phyloP scores from a whole-genome alignment of 1,139 yeast genomes.

The Keqinozyma sinolaborantium region DNA sequence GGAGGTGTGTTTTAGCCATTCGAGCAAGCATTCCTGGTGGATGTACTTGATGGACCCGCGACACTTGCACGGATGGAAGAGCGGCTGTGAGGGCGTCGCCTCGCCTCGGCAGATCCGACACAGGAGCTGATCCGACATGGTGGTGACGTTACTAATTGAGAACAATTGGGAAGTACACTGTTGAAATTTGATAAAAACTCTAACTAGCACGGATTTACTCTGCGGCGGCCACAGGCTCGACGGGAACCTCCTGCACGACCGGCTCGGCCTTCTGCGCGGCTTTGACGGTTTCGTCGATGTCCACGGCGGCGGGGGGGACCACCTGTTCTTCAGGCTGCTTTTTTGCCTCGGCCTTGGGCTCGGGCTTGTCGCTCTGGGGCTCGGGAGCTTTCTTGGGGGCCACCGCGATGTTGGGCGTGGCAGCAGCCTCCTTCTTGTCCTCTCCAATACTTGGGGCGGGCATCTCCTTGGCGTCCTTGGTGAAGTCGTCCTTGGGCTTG shows the following conservation, averaged over 20 bases:
- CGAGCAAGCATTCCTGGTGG: constrained; percentile 87
- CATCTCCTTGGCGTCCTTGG: background rate
- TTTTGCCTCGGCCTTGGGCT: background rate
- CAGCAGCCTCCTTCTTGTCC: constrained; percentile 1
- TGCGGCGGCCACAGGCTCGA: background rate
- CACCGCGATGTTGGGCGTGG: background rate
- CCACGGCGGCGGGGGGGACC: constrained; percentile 5
- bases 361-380: background rate
- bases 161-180: background rate
- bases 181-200: background rate
- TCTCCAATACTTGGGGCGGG: constrained; percentile 1
- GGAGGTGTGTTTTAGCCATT: constrained; percentile 76
- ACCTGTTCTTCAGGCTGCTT: constrained; percentile 2
- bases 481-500: constrained; percentile 4
- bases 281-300: constrained; percentile 1
- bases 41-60: constrained; percentile 90
- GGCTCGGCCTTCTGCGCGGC: too few relatives aligned
- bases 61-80: constrained; percentile 90
- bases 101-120: constrained; percentile 96
- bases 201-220: constrained; percentile 1
- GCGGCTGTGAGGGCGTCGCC: constrained; percentile 73
- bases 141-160: constrained; percentile 1
- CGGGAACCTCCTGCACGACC: too few relatives aligned
- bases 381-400: background rate
- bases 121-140: constrained; percentile 31